Conservation (phyloP, 2,329 filamentous ascomycete genomes). For the Xylaria sp. region DNA sequence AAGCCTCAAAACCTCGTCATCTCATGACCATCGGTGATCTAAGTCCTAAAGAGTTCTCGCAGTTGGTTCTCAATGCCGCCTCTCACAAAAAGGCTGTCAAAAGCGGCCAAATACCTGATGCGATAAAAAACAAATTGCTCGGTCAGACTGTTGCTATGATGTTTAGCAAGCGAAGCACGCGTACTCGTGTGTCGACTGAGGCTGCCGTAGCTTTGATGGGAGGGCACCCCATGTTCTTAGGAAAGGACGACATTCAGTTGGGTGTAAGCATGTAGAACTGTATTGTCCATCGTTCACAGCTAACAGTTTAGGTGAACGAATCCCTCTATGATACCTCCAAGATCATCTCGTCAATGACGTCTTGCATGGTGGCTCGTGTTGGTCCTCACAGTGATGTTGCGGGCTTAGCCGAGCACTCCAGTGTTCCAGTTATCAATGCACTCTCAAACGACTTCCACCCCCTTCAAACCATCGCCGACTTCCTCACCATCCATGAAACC, state of each 20-base stretch:
- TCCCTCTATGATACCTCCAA: slow-evolving; percentile 89
- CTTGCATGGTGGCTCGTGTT: slow-evolving; percentile 81
- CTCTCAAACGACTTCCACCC: slow-evolving; percentile 92
- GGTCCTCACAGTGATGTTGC: slow-evolving; percentile 77
- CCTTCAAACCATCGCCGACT: slow-evolving; percentile 92
- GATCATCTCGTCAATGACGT: slow-evolving; percentile 93
- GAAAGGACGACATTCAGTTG: slow-evolving; percentile 94
- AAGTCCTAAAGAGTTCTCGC: slow-evolving; percentile 76
- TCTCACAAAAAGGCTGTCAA: slow-evolving; percentile 80
- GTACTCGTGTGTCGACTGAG: slow-evolving; percentile 93
- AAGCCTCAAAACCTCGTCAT: slow-evolving; percentile 67
- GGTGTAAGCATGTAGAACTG: slow-evolving; percentile 63
- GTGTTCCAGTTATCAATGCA: slow-evolving; percentile 84
- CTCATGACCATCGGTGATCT: slow-evolving; percentile 91
- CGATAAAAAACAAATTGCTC: slow-evolving; percentile 66
- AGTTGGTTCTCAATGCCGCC: slow-evolving; percentile 82
- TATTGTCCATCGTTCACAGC: slow-evolving; percentile 11
- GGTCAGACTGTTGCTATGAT: slow-evolving; percentile 91
- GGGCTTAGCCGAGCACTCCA: slow-evolving; percentile 72
- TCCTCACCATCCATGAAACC: slow-evolving; percentile 84
- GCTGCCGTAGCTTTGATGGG: slow-evolving; percentile 86
- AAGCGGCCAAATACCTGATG: slow-evolving; percentile 63
- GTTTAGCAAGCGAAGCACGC: slow-evolving; percentile 94
- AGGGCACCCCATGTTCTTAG: slow-evolving; percentile 94
- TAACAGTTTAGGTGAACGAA: slow-evolving; percentile 74